phyloP scores from a whole-genome alignment of 768 basidiomycete species.

The Phallus indusiatus region DNA sequence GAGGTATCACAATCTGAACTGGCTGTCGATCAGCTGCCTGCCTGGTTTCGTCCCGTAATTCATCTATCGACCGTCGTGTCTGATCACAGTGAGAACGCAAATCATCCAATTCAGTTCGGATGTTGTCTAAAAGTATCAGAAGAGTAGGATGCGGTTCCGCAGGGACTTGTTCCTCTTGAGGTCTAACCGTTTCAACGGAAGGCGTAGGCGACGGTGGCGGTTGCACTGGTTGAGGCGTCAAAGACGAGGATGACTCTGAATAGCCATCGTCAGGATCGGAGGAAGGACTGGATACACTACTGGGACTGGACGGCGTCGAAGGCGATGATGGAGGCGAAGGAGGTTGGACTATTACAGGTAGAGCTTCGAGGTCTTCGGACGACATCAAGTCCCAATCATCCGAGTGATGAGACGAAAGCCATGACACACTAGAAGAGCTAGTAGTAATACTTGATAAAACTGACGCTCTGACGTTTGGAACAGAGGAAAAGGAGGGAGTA shows the following conservation, averaged over 20 bases:
- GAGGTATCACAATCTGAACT: background rate
- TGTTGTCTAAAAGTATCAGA: background rate
- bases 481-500: constrained; percentile 9
- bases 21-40: background rate
- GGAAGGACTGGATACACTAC: background rate
- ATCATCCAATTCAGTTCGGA: background rate
- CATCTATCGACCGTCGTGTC: background rate
- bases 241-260: constrained; percentile 21
- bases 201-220: constrained; percentile 29
- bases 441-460: constrained; percentile 31
- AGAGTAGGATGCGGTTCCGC: background rate
- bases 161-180: background rate
- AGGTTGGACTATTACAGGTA: background rate
- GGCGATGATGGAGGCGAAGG: constrained; percentile 24
- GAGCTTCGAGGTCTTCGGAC: constrained; percentile 12
- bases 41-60: background rate
- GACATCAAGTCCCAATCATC: constrained; percentile 48
- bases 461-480: constrained; percentile 30
- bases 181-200: background rate
- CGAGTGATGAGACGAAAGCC: constrained; percentile 59
- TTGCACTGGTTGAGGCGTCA: constrained; percentile 23
- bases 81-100: background rate
- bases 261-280: constrained; percentile 18
- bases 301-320: constrained; percentile 23
- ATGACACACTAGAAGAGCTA: constrained; percentile 25